These are phyloP conservation scores for Tylopilus subfusipes DNA, from an alignment of 768 basidiomycete species.

Conservation along the genomic window DNA sequence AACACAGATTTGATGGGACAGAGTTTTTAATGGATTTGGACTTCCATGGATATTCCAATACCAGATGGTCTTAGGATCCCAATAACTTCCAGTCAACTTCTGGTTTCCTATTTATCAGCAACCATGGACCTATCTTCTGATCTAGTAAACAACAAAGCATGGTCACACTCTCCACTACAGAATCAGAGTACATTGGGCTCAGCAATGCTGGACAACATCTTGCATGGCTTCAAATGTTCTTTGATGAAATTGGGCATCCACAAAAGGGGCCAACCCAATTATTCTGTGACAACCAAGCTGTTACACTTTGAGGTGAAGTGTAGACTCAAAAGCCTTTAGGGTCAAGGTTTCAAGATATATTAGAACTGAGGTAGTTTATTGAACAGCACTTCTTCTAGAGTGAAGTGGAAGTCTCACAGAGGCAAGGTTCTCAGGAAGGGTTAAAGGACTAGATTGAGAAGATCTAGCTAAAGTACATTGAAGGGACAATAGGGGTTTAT, in stretches of 20 bases:
- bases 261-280: neutral
- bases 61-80: neutral
- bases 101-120: neutral
- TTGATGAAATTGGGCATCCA: neutral
- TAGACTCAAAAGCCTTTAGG: too few relatives aligned
- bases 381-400: too few relatives aligned
- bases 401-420: too few relatives aligned
- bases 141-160: neutral
- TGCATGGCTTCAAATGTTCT: neutral
- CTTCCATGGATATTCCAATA: neutral
- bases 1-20: neutral
- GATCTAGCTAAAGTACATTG: too few relatives aligned
- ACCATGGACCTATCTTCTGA: neutral
- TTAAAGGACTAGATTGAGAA: too few relatives aligned
- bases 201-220: neutral
- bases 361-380: too few relatives aligned
- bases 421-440: too few relatives aligned
- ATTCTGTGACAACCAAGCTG: neutral
- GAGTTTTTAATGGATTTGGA: neutral
- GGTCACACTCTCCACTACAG: neutral
- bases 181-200: neutral
- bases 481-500: too few relatives aligned
- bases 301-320: too few relatives aligned
- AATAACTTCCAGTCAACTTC: neutral
- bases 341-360: too few relatives aligned